A percentile compares a stretch with the other conserved stretches of the same genome.
Evolutionary conservation across 495 filamentous ascomycete genomes (phyloP).

Genomic region (Xylaria longipes): DNA sequence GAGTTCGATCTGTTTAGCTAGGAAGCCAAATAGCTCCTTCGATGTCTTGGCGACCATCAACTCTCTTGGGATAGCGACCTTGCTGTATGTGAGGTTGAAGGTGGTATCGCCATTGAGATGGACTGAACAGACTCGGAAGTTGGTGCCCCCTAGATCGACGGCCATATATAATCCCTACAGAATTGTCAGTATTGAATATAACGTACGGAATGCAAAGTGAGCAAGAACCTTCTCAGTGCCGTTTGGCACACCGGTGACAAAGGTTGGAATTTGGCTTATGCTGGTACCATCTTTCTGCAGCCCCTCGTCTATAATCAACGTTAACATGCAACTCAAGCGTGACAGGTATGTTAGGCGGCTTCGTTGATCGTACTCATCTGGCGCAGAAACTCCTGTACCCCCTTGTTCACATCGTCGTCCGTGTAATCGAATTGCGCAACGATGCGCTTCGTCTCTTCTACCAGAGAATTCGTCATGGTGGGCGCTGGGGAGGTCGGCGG

Average conservation of each 20-base stretch:
- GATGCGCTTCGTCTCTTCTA: constrained; percentile 77
- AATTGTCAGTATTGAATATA: not conserved
- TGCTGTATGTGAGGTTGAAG: constrained; percentile 88
- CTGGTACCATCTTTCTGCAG: constrained; percentile 76
- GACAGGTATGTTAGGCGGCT: not conserved
- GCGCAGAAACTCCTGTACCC: constrained; percentile 81
- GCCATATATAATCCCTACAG: constrained; percentile 91
- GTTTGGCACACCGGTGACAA: constrained; percentile 94
- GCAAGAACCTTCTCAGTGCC: constrained; percentile 84
- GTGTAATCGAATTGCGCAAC: constrained; percentile 87
- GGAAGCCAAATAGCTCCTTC: constrained; percentile 88
- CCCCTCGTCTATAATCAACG: constrained; percentile 68
- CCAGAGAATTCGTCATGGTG: constrained; percentile 60
- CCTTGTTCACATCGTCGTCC: constrained; percentile 76
- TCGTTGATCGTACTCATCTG: constrained; percentile 70
- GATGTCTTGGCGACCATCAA: constrained; percentile 89
- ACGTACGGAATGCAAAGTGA: not conserved
- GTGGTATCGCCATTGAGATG: constrained; percentile 89
- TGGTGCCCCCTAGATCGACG: constrained; percentile 95
- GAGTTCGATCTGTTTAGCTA: constrained; percentile 86
- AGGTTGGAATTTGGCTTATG: constrained; percentile 95
- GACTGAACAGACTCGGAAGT: constrained; percentile 97
- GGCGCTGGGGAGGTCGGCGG: constrained; percentile 53
- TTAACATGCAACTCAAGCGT: constrained; percentile 23
- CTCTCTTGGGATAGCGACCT: constrained; percentile 86